Evolutionary conservation across 768 basidiomycete species (phyloP).

Genomic region (Boletus patriciae): DNA sequence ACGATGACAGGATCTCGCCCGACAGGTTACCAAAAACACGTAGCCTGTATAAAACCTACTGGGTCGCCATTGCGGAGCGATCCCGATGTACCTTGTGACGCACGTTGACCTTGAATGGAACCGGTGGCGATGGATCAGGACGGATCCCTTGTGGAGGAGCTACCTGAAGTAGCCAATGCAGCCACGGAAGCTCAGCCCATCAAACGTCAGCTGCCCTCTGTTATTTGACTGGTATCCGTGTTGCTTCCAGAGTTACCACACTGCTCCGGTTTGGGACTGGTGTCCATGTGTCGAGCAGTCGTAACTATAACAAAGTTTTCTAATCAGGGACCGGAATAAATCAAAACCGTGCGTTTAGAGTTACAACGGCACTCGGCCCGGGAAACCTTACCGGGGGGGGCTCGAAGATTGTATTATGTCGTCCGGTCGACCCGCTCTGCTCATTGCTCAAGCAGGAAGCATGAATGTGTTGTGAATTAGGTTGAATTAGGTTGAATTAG

Average conservation of each 20-base stretch:
- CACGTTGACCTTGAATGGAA: not conserved
- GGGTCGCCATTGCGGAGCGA: not conserved
- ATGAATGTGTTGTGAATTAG: too few relatives aligned
- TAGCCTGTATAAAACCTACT: not conserved
- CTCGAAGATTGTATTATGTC: too few relatives aligned
- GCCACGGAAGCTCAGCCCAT: not conserved
- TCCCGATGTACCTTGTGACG: not conserved
- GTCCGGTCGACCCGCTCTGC: not conserved
- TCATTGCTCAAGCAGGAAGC: too few relatives aligned
- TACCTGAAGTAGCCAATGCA: not conserved
- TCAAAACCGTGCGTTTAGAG: too few relatives aligned
- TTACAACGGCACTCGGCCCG: too few relatives aligned
- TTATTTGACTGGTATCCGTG: not conserved
- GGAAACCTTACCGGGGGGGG: too few relatives aligned
- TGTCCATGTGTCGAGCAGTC: not conserved
- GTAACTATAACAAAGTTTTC: not conserved
- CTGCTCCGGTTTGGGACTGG: not conserved
- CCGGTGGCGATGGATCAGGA: constrained; percentile 1
- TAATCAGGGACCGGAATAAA: too few relatives aligned
- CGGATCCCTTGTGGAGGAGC: not conserved
- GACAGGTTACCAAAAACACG: too few relatives aligned
- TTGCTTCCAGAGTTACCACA: not conserved
- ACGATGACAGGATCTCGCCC: too few relatives aligned
- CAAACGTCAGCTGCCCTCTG: not conserved
- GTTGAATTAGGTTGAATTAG: too few relatives aligned